Evolutionary conservation across 371 early-diverging fungal species (phyloP).

Genomic region (Zopfochytrium polystomum): DNA sequence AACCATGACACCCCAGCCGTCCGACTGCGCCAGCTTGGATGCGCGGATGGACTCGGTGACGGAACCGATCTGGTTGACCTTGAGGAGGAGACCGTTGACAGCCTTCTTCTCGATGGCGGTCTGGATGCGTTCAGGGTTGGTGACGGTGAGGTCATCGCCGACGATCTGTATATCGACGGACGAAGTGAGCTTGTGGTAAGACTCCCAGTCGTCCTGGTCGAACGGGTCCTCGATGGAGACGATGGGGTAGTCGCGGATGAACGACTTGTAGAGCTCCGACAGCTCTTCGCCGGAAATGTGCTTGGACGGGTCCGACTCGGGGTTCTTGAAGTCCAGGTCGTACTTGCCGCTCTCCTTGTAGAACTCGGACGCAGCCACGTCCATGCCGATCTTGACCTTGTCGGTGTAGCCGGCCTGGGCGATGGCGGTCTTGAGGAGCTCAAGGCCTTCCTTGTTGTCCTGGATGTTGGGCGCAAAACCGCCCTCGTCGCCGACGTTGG

Average conservation of each 20-base stretch:
- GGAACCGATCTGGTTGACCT: constrained; percentile 99
- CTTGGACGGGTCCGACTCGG: constrained; percentile 75
- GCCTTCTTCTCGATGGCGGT: constrained; percentile 90
- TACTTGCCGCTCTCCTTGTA: constrained; percentile 94
- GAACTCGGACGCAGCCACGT: constrained; percentile 97
- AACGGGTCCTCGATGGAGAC: constrained; percentile 99
- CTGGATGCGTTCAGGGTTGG: constrained; percentile 92
- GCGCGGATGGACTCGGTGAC: constrained; percentile 95
- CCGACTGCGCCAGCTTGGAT: constrained; percentile 66
- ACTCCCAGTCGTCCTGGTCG: constrained; percentile 97
- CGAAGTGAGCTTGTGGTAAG: constrained; percentile 80
- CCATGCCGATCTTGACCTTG: constrained; percentile 97
- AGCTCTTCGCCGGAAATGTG: constrained; percentile 76
- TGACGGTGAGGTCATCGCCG: constrained; percentile 98
- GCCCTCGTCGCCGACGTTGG: constrained; percentile 99
- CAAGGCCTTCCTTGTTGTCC: constrained; percentile 93
- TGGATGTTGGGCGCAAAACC: constrained; percentile 99
- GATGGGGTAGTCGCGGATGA: constrained; percentile 87
- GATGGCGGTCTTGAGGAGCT: constrained; percentile 86
- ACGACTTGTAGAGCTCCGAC: constrained; percentile 77
- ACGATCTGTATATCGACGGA: constrained; percentile 83
- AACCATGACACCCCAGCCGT: constrained; percentile 99
- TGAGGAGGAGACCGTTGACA: constrained; percentile 94
- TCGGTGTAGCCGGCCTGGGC: constrained; percentile 90
- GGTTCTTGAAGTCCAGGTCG: constrained; percentile 95